These are phyloP conservation scores for Euphorbia celastroides DNA, from an alignment of 441 rosid species.

Conservation along the genomic window DNA sequence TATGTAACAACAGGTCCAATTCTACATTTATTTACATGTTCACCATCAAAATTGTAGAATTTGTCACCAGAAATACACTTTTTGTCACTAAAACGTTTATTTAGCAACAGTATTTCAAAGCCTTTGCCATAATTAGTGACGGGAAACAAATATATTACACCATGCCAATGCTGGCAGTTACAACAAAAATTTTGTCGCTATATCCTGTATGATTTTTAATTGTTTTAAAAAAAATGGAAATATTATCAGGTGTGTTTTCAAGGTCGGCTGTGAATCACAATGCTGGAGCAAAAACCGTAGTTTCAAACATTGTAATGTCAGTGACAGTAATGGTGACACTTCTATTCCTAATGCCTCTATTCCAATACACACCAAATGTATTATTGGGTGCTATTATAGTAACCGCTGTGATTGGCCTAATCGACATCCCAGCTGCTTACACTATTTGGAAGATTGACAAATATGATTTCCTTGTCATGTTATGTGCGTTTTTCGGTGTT, in stretches of 20 bases:
- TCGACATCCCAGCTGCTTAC: conserved; percentile 71
- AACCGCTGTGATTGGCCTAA: conserved; percentile 87
- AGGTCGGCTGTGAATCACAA: conserved; percentile 88
- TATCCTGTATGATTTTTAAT: too few species aligned
- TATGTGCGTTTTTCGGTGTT: conserved; percentile 80
- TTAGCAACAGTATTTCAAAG: too few species aligned
- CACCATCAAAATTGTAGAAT: too few species aligned
- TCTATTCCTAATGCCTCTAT: conserved; percentile 83
- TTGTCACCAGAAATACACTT: too few species aligned
- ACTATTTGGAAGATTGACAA: conserved; percentile 78
- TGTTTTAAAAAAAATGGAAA: background rate
- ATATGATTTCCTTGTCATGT: conserved; percentile 69
- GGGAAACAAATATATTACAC: too few species aligned
- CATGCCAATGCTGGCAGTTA: too few species aligned
- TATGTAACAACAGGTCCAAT: conserved; percentile 67
- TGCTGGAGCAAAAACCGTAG: conserved; percentile 89
- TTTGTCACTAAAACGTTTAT: too few species aligned
- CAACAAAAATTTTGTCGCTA: background rate
- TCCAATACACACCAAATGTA: conserved; percentile 84
- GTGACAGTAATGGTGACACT: conserved; percentile 86
- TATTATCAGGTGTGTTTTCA: conserved; percentile 68
- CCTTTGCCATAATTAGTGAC: too few species aligned
- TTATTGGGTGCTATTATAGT: conserved; percentile 84
- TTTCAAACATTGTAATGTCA: conserved; percentile 83
- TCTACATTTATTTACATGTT: background rate